A percentile compares a stretch with the other conserved stretches of the same genome.
phyloP scores from a whole-genome alignment of 163 green algal species.

The Smithsoniella earleae region DNA sequence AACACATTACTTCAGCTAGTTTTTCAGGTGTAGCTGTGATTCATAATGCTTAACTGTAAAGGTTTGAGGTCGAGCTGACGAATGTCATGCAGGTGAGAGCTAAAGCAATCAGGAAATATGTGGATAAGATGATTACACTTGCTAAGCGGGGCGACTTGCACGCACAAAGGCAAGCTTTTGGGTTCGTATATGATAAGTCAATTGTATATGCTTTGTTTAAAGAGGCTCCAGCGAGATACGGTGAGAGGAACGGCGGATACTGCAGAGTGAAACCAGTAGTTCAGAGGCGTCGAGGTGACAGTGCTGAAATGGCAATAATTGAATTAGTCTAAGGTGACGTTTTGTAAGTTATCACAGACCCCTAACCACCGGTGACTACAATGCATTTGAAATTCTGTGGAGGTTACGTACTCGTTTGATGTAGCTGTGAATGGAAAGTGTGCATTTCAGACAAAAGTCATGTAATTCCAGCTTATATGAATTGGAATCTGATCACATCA shows the following conservation, averaged over 20 bases:
- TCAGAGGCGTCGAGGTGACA: slow-evolving; percentile 69
- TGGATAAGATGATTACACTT: slow-evolving; percentile 97
- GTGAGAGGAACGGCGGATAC: slow-evolving; percentile 82
- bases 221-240: slow-evolving; percentile 72
- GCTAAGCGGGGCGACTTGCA: slow-evolving; percentile 87
- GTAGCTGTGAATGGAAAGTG: not conserved
- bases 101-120: slow-evolving; percentile 87
- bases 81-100: slow-evolving; percentile 59
- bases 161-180: slow-evolving; percentile 75
- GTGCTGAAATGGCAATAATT: slow-evolving; percentile 86
- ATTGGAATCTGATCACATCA: not conserved
- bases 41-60: slow-evolving; percentile 5
- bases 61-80: slow-evolving; percentile 28
- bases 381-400: slow-evolving; percentile 26
- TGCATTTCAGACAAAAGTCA: not conserved
- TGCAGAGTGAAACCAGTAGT: slow-evolving; percentile 68
- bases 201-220: slow-evolving; percentile 86
- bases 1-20: not conserved
- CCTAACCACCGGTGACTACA: slow-evolving; percentile 5
- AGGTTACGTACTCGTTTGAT: no score
- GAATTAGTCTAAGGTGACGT: slow-evolving; percentile 71
- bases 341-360: not conserved
- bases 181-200: slow-evolving; percentile 89
- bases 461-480: not conserved
- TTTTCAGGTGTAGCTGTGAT: not conserved